These are phyloP conservation scores for Chrysosporium queenslandicum DNA, from an alignment of 2,329 filamentous ascomycete genomes.

Conservation along the genomic window DNA sequence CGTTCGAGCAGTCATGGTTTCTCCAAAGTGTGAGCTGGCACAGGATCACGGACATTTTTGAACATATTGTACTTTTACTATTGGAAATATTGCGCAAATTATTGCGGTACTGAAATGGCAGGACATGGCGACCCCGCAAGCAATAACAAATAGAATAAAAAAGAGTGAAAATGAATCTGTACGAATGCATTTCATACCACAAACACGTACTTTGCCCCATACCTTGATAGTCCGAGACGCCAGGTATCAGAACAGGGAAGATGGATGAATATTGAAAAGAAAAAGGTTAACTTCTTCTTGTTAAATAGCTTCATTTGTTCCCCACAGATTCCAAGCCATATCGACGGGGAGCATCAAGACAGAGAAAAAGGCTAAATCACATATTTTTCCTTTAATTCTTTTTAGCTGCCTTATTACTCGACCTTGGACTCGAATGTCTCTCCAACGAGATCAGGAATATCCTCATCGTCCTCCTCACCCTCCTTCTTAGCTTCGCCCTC, in stretches of 20 bases:
- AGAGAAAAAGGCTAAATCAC: slow-evolving; percentile 7
- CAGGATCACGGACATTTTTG: no score
- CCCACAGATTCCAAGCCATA: neutral
- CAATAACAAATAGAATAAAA: no score
- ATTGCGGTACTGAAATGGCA: no score
- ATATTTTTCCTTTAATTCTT: slow-evolving; percentile 3
- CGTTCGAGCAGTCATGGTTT: no score
- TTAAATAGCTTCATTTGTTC: slow-evolving; percentile 1
- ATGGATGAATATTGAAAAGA: neutral
- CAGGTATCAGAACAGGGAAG: neutral
- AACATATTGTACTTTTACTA: no score
- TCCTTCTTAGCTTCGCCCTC: slow-evolving; percentile 67
- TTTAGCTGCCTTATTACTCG: slow-evolving; percentile 51
- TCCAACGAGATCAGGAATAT: slow-evolving; percentile 94
- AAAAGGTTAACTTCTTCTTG: neutral
- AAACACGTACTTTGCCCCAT: neutral
- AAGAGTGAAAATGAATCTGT: no score
- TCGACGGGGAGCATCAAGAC: slow-evolving; percentile 3
- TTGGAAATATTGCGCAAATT: no score
- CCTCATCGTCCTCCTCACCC: slow-evolving; percentile 60
- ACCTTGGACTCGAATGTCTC: slow-evolving; percentile 98
- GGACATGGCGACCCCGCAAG: no score
- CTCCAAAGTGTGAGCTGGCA: no score
- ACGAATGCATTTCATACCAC: neutral
- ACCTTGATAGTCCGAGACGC: neutral